Base-by-base conservation (phyloP, 2,329 filamentous ascomycete genomes). In the Nannizziopsis arthrosporioides region DNA sequence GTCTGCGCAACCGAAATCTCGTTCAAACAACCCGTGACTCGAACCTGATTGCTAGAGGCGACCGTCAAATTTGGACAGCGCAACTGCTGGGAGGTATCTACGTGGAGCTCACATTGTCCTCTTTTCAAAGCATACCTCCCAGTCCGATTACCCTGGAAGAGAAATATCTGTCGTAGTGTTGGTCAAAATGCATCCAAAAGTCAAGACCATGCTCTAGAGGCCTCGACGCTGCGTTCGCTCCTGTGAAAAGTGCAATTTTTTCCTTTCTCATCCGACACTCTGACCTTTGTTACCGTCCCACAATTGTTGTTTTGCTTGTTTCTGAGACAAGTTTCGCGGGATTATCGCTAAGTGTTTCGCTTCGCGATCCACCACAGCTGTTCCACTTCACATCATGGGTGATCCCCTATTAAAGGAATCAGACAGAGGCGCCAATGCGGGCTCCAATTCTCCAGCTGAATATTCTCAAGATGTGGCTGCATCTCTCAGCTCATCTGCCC, bases 101-200 rank as follows among this genome's bases (percentile, higher is more conserved):
- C 19, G 22, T 27, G 22, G 22, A 27, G 22, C 22, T 27, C 7
- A 27, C 7, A 27, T 27, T 27, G 22, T 27, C 7, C 22, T 34
- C 17, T 34, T 30, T n/a, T 35, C 40, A 14, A 47, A 36, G 17
- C 15, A 39, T 32, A 34, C 36, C 37, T 48, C 30, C 39, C 38
- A 34, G 35, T 14, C 44, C 12, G 36, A 46, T 53, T 57, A 65
- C 63, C 65, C 63, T 54, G 63, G 62, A 55, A 68, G 65, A 58
- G 63, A 62, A 64, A 58, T 61, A 61, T 61, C 62, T 42, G 48
- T 49, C 64, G 59, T 59, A 64, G 62, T 57, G 57, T 55, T 59
- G 61, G 64, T 57, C 65, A 68, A 68, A 59, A 68, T 68, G 66
- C 66, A 67, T 60, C 63, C 63, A 63, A 67, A 59, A 61, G 57